Evolutionary conservation across 805 yeast genomes (phyloP), one percentile per base, ranked within the genome.

Genomic region (Candida montana): DNA sequence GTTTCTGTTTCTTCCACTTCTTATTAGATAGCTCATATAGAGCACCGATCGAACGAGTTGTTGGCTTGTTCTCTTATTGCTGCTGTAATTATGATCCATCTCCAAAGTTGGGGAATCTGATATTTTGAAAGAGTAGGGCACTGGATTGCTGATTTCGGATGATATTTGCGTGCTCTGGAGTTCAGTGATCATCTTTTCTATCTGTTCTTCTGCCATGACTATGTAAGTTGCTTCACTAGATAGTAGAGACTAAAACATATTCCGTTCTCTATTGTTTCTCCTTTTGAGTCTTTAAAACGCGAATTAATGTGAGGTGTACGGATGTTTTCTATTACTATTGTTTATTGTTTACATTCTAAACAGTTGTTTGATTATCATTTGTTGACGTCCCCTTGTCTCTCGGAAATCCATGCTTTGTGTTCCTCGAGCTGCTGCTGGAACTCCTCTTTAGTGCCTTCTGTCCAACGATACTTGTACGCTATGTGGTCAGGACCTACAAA

Each of bases 371-470:
- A n/a, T n/a, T n/a, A 23, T 23, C 26, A 23, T 10, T 23, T 23
- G 10, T 23, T 23, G 10, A 23, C 26, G 26, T 23, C 26, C 7
- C 26, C 26, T 23, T 23, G 26, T 23, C 26, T 23, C 10, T 23
- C 26, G 7, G 26, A 23, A 10, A 23, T 23, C 26, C 26, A 23
- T 7, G 26, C 7, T 23, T 23, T 23, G 10, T 23, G 26, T 10
- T 23, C 10, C 10, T 23, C 26, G 10, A 23, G 26, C 26, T 23
- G 26, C 10, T 23, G 26, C 26, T 7, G 10, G 47, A 59, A 59
- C 29, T 59, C 57, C 26, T 55, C 58, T 27, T 51, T 51, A 1
- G 56, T 38, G 23, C 51, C 58, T 11, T 53, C 54, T 8, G 54
- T 45, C 57, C 55, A 52, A 43, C 51, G 50, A 18, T 41, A 50